Evolutionary conservation across 352 stramenopile species (phyloP), one percentile per base, ranked within the genome.

Genomic region (Pythium oligandrum): DNA sequence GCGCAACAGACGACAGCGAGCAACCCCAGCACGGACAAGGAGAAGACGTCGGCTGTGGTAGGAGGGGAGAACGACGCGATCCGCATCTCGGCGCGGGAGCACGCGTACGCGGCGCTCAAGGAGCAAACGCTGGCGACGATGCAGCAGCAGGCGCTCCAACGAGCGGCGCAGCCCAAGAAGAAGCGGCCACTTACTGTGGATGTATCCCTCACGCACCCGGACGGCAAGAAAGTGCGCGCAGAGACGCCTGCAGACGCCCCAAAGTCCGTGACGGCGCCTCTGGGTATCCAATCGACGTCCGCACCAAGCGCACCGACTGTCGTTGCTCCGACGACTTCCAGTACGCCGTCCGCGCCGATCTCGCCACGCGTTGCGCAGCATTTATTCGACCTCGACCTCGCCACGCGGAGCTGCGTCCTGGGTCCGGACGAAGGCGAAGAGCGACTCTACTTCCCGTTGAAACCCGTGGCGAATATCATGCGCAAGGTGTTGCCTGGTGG

Each of bases 401-500:
- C 63, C 5, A 72, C 68, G 12, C 68, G 83, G 45, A 76, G 56
- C n/a, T 86, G 66, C 53, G 53, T 32, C 4, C 51, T 64, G 0
- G 57, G 46, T 8, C 40, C 56, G 0, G 71, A 82, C 10, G 81
- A 88, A 34, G 59, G 61, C 26, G 83, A 93, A 4, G 78, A 90
- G 11, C 83, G 83, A 42, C 73, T 93, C 48, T 93, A 93, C 63
- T 73, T 93, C 26, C 80, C 83, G 1, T 26, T 68, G 3, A 87
- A 88, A 39, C 63, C 64, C 2, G 70, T 93, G n/a, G 59, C 71
- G 3, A 91, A 90, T 48, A 72, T 93, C 46, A 93, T 93, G 83
- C 69, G 77, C 3, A 63, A 59, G 36, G 76, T 59, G 1, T 55
- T 93, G 2, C 73, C 70, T 0, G 61, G 60, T 11, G 57, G 61